Base-by-base conservation (phyloP, 441 rosid genomes). In the Biscutella laevigata region DNA sequence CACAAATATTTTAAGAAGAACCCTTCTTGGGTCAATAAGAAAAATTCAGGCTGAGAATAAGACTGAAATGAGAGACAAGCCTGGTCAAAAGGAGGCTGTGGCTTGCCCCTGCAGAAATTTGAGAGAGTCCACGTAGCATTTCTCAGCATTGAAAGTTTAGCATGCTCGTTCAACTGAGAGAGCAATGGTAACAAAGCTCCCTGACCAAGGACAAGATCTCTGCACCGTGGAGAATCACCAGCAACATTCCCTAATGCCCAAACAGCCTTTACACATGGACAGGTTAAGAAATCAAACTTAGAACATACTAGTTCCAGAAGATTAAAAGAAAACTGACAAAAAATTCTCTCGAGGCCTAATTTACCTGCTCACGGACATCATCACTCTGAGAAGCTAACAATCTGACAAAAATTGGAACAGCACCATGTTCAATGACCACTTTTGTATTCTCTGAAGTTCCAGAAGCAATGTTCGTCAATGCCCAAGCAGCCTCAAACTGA, bases 91-190 rank as follows among this genome's bases (percentile, higher is more conserved):
- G 67, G 54, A 53, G 95, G 94, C 40, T 78, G 95, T 48, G 97
- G 97, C 71, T 88, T 88, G 64, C 95, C 97, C 33, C 95, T 65
- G 20, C 95, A 88, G 41, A 88, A 89, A 67, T 82, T 86, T 12
- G 94, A 86, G n/a, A 89, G 82, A 2, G 94, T 89, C 97, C 97
- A 89, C 19, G 97, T 86, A 55, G 94, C 95, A 79, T 86, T 89
- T 61, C 91, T 79, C 35, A 86, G 82, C 95, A 89, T 89, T 0
- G 97, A 84, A 37, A 86, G 78, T 61, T 86, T 82, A 21, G 89
- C 83, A 67, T 77, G 80, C 66, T 84, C 95, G 65, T 76, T 90
- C 55, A 90, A 55, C 61, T 82, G 94, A 4, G 75, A 66, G 37
- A 86, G 64, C 54, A 90, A 57, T 12, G 95, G 89, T 15, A 62